These are phyloP conservation scores for Solanum sitiens DNA, from an alignment of 257 asterid species.

Conservation along the genomic window DNA sequence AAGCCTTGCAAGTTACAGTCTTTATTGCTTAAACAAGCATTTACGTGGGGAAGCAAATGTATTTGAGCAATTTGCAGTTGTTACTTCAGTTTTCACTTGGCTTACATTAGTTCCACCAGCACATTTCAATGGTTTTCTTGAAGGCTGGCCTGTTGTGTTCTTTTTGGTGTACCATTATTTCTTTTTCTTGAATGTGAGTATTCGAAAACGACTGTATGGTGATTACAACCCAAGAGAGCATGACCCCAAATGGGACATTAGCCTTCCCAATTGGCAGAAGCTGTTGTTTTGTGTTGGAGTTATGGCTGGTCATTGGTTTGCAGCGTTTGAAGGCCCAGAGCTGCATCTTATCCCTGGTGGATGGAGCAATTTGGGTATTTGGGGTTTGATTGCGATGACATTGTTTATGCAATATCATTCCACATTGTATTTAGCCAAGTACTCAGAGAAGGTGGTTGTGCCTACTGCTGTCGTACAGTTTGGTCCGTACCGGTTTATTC, in stretches of 20 bases:
- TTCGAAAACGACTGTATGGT: conserved; percentile 70
- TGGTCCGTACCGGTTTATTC: conserved; percentile 83
- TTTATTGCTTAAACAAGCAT: conserved; percentile 47
- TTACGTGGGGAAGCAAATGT: conserved; percentile 45
- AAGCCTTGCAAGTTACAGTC: conserved; percentile 41
- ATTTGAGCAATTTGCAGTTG: conserved; percentile 54
- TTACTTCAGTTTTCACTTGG: conserved; percentile 86
- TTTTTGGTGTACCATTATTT: conserved; percentile 82
- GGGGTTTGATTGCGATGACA: conserved; percentile 47
- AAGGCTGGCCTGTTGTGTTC: conserved; percentile 96
- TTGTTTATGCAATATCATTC: conserved; percentile 77
- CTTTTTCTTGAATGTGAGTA: conserved; percentile 63
- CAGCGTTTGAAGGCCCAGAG: conserved; percentile 86
- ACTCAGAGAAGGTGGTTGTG: conserved; percentile 90
- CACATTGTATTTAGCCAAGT: conserved; percentile 73
- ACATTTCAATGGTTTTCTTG: conserved; percentile 87
- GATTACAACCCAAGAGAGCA: conserved; percentile 63
- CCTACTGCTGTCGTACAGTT: conserved; percentile 90
- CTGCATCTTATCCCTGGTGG: conserved; percentile 83
- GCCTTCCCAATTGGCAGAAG: conserved; percentile 59
- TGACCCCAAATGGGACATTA: conserved; percentile 68
- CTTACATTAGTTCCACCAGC: conserved; percentile 89
- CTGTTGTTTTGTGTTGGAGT: conserved; percentile 56
- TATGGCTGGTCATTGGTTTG: conserved; percentile 67
- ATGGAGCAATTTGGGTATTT: conserved; percentile 48